These are phyloP conservation scores for Berberis vulgaris DNA, from an alignment of 164 flowering plant genomes.

Conservation along the genomic window DNA sequence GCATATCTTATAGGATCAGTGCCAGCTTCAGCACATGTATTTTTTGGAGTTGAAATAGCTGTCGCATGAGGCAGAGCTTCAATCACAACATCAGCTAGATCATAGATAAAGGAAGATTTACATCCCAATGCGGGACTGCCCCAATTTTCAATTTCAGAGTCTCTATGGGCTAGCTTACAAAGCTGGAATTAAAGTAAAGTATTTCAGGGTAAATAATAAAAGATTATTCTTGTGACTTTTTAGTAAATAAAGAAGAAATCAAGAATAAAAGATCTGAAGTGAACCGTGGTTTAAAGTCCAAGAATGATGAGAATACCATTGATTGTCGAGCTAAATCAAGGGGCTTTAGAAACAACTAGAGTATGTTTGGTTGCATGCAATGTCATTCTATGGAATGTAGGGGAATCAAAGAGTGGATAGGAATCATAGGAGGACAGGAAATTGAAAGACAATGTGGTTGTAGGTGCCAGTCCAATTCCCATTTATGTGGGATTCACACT, in stretches of 20 bases:
- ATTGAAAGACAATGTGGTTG: too few species aligned
- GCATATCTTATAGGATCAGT: constrained; percentile 31
- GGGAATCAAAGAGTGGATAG: too few species aligned
- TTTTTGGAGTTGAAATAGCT: constrained; percentile 36
- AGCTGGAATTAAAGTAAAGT: constrained; percentile 34
- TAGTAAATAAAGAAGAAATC: background rate
- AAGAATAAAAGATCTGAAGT: too few species aligned
- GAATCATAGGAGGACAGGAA: too few species aligned
- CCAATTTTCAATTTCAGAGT: constrained; percentile 91
- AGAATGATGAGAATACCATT: too few species aligned
- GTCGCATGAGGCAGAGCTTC: constrained; percentile 78
- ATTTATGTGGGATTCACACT: too few species aligned
- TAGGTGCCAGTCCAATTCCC: too few species aligned
- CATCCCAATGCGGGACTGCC: constrained; percentile 81
- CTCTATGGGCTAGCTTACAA: constrained; percentile 97
- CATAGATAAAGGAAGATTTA: constrained; percentile 66
- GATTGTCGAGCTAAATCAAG: too few species aligned
- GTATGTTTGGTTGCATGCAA: too few species aligned
- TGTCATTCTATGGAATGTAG: too few species aligned
- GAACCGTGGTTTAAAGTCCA: too few species aligned
- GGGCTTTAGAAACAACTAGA: too few species aligned
- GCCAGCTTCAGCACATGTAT: constrained; percentile 25
- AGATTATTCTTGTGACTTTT: background rate
- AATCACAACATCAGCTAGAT: constrained; percentile 85
- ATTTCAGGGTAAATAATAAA: background rate